Conservation (phyloP, 306 rosid genomes). For the Fagus crenata region DNA sequence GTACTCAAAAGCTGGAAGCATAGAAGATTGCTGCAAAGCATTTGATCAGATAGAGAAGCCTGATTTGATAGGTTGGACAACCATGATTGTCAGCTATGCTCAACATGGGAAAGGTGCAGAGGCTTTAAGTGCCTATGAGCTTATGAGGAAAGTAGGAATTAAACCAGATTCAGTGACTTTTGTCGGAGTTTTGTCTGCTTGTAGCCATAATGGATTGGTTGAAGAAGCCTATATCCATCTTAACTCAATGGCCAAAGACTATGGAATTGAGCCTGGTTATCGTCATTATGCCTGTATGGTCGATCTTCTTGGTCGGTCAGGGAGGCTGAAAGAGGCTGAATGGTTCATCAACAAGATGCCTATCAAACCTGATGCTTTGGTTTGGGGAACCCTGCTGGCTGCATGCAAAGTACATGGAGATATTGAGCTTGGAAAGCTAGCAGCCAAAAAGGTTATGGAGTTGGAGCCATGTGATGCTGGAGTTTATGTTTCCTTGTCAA, state of each 20-base stretch:
- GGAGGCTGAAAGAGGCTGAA: slow-evolving; percentile 68
- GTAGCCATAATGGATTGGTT: slow-evolving; percentile 69
- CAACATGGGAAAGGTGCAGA: slow-evolving; percentile 71
- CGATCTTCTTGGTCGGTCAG: slow-evolving; percentile 75
- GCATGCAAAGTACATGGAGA: slow-evolving; percentile 74
- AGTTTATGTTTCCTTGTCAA: slow-evolving; percentile 62
- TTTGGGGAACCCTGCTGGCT: slow-evolving; percentile 79
- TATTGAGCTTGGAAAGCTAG: slow-evolving; percentile 67
- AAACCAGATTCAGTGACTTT: slow-evolving; percentile 74
- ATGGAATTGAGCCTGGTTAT: slow-evolving; percentile 51
- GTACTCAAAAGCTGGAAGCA: slow-evolving; percentile 76
- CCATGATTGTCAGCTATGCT: slow-evolving; percentile 75
- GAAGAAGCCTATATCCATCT: slow-evolving; percentile 71
- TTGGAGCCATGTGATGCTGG: slow-evolving; percentile 59
- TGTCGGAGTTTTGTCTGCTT: slow-evolving; percentile 72
- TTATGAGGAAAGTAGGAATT: slow-evolving; percentile 62
- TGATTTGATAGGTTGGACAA: slow-evolving; percentile 72
- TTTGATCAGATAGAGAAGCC: slow-evolving; percentile 61
- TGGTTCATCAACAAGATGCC: slow-evolving; percentile 58
- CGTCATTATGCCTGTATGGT: slow-evolving; percentile 76
- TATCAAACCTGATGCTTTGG: slow-evolving; percentile 50
- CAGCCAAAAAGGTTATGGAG: slow-evolving; percentile 59
- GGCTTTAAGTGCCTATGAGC: slow-evolving; percentile 65
- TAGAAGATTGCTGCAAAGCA: slow-evolving; percentile 64
- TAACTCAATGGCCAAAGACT: slow-evolving; percentile 57